Conservation (phyloP, 768 basidiomycete genomes). For the Dacryopinax primogenitus region DNA sequence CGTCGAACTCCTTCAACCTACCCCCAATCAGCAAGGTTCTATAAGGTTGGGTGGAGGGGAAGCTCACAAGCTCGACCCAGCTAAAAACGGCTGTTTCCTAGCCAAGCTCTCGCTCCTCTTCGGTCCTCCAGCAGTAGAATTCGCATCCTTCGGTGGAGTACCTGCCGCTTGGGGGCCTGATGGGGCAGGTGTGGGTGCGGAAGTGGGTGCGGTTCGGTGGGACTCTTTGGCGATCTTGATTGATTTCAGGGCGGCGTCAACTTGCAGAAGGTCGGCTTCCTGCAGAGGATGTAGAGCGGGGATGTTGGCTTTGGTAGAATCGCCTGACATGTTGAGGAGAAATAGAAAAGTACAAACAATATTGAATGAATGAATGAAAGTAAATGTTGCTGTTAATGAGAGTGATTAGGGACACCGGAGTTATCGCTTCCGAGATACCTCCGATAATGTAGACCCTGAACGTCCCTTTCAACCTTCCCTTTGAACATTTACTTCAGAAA, state of each 20-base stretch:
- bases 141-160: background rate
- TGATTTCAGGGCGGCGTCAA: background rate
- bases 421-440: too few species aligned
- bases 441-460: too few species aligned
- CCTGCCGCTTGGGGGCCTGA: background rate
- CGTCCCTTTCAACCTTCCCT: background rate
- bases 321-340: background rate
- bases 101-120: background rate
- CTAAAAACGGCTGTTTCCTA: conserved; percentile 2
- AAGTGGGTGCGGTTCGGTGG: background rate
- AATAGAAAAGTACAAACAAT: background rate
- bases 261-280: background rate
- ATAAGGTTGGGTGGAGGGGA: background rate
- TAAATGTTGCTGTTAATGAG: too few species aligned
- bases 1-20: conserved; percentile 17
- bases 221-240: background rate
- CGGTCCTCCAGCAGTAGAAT: background rate
- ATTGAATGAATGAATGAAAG: too few species aligned
- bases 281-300: background rate
- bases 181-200: background rate
- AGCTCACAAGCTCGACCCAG: background rate
- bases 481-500: background rate
- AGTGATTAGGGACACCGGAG: too few species aligned
- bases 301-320: background rate
- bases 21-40: background rate